Conservation (phyloP, 176 grass and related monocot species). For the Miscanthus lutarioriparius region DNA sequence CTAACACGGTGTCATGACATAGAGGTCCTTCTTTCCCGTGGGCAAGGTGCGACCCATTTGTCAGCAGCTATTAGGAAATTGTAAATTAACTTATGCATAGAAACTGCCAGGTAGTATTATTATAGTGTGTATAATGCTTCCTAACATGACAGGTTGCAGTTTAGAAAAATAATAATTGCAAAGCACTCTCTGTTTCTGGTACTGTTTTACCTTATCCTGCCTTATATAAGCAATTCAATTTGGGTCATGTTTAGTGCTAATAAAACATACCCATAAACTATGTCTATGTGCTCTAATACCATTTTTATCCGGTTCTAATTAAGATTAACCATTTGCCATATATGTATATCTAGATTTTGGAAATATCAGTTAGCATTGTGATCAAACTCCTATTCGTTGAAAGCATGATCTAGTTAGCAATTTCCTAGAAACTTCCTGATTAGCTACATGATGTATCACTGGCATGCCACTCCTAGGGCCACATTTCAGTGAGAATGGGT, state of each 20-base stretch:
- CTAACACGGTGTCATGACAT: background rate
- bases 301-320: background rate
- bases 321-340: background rate
- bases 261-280: background rate
- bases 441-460: no score
- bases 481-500: no score
- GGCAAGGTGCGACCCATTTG: background rate
- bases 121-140: background rate
- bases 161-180: background rate
- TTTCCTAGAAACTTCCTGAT: background rate
- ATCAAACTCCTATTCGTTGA: background rate
- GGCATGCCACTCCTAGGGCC: no score
- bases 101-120: background rate
- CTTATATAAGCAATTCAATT: background rate
- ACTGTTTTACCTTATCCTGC: background rate
- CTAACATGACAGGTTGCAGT: background rate
- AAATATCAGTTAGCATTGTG: background rate
- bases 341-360: background rate
- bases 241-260: background rate
- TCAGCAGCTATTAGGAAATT: background rate
- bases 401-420: background rate
- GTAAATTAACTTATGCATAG: background rate
- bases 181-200: background rate
- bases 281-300: background rate
- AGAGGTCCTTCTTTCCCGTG: background rate